Evolutionary conservation across 257 asterid species (phyloP).

Genomic region (Agastache rugosa): DNA sequence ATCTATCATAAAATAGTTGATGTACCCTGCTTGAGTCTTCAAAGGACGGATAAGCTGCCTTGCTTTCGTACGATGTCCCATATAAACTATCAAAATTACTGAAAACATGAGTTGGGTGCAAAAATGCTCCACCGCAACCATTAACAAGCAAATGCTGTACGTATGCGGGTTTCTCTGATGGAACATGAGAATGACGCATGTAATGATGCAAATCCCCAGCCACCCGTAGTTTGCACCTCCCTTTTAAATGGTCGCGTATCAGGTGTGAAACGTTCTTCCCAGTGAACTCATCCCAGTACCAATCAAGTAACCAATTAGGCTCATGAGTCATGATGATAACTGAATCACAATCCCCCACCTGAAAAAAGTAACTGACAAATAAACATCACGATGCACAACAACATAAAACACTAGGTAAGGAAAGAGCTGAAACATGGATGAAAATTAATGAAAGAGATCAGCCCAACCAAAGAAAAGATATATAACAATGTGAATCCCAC

Average conservation of each 20-base stretch:
- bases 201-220: constrained; percentile 99
- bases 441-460: background rate
- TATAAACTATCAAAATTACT: constrained; percentile 61
- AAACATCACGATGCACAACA: background rate
- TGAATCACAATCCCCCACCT: constrained; percentile 81
- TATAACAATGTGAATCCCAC: background rate
- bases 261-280: constrained; percentile 82
- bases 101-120: constrained; percentile 98
- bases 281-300: constrained; percentile 80
- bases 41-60: constrained; percentile 88
- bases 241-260: constrained; percentile 81
- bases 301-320: constrained; percentile 97
- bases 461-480: background rate
- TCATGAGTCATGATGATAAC: constrained; percentile 98
- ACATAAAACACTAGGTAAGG: background rate
- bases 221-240: constrained; percentile 88
- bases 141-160: constrained; percentile 95
- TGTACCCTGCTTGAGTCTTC: constrained; percentile 98
- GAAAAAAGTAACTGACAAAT: constrained; percentile 31
- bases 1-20: constrained; percentile 10
- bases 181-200: constrained; percentile 90
- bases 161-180: constrained; percentile 75
- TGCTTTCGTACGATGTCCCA: constrained; percentile 81
- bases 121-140: constrained; percentile 99
- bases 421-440: background rate